phyloP scores from a whole-genome alignment of 768 basidiomycete species.

The Hysterangium stoloniferum region DNA sequence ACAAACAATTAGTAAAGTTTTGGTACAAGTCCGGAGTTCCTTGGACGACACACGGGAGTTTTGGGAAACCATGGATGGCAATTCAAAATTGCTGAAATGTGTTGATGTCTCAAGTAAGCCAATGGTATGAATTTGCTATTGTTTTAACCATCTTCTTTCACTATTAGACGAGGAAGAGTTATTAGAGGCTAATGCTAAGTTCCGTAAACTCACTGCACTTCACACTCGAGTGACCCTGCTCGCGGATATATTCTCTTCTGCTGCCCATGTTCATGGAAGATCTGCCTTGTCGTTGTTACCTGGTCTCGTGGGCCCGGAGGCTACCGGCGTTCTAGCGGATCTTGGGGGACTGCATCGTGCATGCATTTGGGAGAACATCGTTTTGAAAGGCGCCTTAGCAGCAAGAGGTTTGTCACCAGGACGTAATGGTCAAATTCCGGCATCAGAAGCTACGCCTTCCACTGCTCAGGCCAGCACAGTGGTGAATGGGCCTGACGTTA shows the following conservation, averaged over 20 bases:
- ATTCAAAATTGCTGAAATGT: constrained; percentile 58
- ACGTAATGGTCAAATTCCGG: constrained; percentile 5
- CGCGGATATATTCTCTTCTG: constrained; percentile 80
- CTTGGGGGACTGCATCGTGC: constrained; percentile 77
- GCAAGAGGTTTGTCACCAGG: constrained; percentile 35
- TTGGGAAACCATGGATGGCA: constrained; percentile 47
- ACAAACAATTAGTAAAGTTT: constrained; percentile 64
- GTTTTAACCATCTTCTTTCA: constrained; percentile 11
- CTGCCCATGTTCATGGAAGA: constrained; percentile 75
- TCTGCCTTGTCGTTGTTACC: constrained; percentile 68
- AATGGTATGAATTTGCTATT: constrained; percentile 5
- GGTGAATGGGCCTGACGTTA: neutral
- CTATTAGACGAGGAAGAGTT: constrained; percentile 36
- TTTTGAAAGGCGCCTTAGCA: constrained; percentile 54
- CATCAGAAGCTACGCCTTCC: neutral
- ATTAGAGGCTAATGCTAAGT: constrained; percentile 47
- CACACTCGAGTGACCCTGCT: constrained; percentile 77
- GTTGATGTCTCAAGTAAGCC: constrained; percentile 46
- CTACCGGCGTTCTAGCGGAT: constrained; percentile 56
- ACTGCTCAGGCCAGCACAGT: constrained; percentile 1
- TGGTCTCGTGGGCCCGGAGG: constrained; percentile 57
- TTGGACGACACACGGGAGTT: constrained; percentile 62
- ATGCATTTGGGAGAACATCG: constrained; percentile 81
- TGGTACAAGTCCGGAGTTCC: constrained; percentile 61
- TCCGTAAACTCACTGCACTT: constrained; percentile 66